These are phyloP conservation scores for Juglanconis oblonga DNA, from an alignment of 2,329 filamentous ascomycete species.

Conservation along the genomic window DNA sequence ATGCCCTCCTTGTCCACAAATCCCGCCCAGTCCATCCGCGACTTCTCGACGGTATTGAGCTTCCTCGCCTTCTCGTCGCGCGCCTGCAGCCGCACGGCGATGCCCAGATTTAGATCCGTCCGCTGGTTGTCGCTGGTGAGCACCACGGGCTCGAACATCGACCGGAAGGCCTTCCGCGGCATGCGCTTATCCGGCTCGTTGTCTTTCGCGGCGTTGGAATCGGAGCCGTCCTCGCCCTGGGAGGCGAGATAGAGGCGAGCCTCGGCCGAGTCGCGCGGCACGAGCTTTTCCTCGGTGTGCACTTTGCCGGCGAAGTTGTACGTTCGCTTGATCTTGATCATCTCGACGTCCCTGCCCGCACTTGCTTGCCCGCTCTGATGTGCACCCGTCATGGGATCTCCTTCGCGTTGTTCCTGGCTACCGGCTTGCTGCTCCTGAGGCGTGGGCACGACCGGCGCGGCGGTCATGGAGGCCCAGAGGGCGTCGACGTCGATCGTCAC, in stretches of 20 bases:
- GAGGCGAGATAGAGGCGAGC: constrained; percentile 62
- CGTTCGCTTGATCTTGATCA: constrained; percentile 65
- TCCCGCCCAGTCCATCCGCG: constrained; percentile 69
- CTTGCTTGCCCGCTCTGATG: constrained; percentile 19
- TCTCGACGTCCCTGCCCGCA: constrained; percentile 30
- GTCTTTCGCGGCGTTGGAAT: constrained; percentile 24
- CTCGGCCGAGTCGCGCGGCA: constrained; percentile 63
- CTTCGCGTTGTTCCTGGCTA: constrained; percentile 13
- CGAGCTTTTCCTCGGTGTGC: constrained; percentile 69
- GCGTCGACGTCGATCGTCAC: constrained; percentile 71
- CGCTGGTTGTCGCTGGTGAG: constrained; percentile 43
- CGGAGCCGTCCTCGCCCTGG: constrained; percentile 29
- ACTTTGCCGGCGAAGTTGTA: constrained; percentile 74
- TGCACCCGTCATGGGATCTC: constrained; percentile 1
- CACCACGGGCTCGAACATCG: constrained; percentile 57
- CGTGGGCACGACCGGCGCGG: constrained; percentile 35
- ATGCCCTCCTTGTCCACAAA: constrained; percentile 71
- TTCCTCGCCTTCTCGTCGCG: constrained; percentile 54
- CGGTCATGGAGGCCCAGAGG: constrained; percentile 65
- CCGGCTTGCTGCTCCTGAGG: not conserved
- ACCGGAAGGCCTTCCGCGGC: constrained; percentile 57
- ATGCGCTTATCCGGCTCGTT: constrained; percentile 38
- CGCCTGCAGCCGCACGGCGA: constrained; percentile 46
- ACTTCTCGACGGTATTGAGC: constrained; percentile 70
- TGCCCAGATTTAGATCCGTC: constrained; percentile 56